phyloP scores from a whole-genome alignment of 2,329 filamentous ascomycete species.

The Hypoxylon sp. region DNA sequence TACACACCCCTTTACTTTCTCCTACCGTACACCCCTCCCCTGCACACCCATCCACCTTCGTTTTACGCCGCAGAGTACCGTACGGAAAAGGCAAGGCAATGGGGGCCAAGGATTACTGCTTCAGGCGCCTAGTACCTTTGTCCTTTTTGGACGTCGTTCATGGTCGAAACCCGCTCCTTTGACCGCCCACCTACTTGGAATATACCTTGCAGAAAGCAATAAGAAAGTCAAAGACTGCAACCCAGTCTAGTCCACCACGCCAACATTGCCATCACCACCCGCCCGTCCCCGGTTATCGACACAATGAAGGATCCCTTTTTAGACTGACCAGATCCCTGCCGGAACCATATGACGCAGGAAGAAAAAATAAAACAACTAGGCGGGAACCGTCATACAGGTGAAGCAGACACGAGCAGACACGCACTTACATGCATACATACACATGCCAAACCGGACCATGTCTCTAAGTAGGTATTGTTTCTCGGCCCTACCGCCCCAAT shows the following conservation, averaged over 20 bases:
- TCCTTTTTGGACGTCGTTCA: slow-evolving; percentile 51
- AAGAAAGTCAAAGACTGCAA: slow-evolving; percentile 52
- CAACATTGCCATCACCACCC: slow-evolving; percentile 54
- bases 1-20: slow-evolving; percentile 20
- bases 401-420: slow-evolving; percentile 53
- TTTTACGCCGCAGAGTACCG: slow-evolving; percentile 43
- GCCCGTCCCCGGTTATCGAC: slow-evolving; percentile 52
- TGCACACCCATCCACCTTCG: slow-evolving; percentile 34
- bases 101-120: slow-evolving; percentile 52
- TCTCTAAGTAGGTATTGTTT: slow-evolving; percentile 55
- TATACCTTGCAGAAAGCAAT: slow-evolving; percentile 53
- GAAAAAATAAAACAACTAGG: slow-evolving; percentile 52
- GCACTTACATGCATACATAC: slow-evolving; percentile 54
- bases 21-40: slow-evolving; percentile 14
- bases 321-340: slow-evolving; percentile 55
- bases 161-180: slow-evolving; percentile 53
- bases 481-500: slow-evolving; percentile 57
- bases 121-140: slow-evolving; percentile 52
- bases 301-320: slow-evolving; percentile 54
- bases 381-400: slow-evolving; percentile 54
- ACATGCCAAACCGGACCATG: slow-evolving; percentile 57
- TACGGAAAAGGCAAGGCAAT: slow-evolving; percentile 53
- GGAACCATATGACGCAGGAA: slow-evolving; percentile 57
- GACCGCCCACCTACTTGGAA: slow-evolving; percentile 51
- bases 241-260: slow-evolving; percentile 52